Percentiles rank a stretch among this genome's conserved stretches.
Conservation (phyloP, 2,329 filamentous ascomycete genomes). For the Aschersonia sp. region DNA sequence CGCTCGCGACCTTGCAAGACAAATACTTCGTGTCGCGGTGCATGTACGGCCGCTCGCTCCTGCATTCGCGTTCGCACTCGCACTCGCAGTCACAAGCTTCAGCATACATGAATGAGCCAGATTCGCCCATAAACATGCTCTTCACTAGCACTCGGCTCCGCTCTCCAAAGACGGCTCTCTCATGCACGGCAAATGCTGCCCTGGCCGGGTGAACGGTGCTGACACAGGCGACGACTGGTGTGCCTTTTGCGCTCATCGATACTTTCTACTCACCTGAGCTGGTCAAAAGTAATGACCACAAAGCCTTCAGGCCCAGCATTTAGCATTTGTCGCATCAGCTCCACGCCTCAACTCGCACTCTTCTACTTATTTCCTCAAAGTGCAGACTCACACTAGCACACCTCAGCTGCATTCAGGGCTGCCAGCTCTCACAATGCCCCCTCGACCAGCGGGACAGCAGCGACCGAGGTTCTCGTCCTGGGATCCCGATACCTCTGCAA, state of each 20-base stretch:
- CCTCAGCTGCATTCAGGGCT: neutral
- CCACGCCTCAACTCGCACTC: neutral
- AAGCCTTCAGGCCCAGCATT: neutral
- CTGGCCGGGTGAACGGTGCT: neutral
- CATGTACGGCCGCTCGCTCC: no score
- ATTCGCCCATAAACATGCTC: neutral
- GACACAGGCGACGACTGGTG: neutral
- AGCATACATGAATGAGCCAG: no score
- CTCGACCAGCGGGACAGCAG: conserved; percentile 4
- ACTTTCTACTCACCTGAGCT: neutral
- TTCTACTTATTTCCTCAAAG: neutral
- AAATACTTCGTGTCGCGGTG: no score
- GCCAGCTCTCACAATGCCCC: conserved; percentile 5
- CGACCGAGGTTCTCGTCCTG: conserved; percentile 2
- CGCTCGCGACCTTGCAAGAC: no score
- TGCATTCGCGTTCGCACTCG: no score
- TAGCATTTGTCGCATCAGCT: neutral
- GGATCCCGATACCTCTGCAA: conserved; percentile 4
- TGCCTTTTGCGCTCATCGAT: neutral
- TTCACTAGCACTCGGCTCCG: neutral
- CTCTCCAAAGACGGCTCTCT: neutral
- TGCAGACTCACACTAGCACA: neutral
- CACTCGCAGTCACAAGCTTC: no score
- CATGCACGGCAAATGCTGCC: neutral
- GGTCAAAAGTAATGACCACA: neutral